phyloP scores from a whole-genome alignment of 2,329 filamentous ascomycete species.

The Neurospora sp. region DNA sequence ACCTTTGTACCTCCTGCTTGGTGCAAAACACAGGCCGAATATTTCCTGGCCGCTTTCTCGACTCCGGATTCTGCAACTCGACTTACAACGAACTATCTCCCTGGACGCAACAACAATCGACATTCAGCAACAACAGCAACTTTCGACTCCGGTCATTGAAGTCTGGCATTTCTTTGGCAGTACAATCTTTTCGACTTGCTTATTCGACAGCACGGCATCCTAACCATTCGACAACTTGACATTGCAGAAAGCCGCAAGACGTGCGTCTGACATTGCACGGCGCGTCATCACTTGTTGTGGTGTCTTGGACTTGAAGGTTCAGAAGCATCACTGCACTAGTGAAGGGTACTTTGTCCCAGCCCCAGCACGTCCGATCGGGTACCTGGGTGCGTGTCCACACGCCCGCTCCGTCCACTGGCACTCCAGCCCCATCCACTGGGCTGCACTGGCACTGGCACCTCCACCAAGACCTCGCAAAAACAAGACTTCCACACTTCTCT shows the following conservation, averaged over 20 bases:
- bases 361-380: conserved; percentile 17
- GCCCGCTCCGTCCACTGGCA: conserved; percentile 9
- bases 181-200: background rate
- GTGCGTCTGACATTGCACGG: background rate
- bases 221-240: background rate
- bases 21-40: conserved; percentile 2
- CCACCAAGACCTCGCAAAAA: conserved; percentile 21
- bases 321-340: conserved; percentile 7
- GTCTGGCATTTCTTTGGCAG: background rate
- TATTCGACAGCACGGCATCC: background rate
- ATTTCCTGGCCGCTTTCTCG: background rate
- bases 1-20: conserved; percentile 17
- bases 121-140: background rate
- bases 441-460: conserved; percentile 6
- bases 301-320: background rate
- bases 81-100: background rate
- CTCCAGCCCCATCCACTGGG: conserved; percentile 12
- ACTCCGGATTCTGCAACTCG: background rate
- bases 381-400: conserved; percentile 14
- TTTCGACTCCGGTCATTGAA: background rate
- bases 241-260: background rate
- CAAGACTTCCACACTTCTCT: conserved; percentile 14
- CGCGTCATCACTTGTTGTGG: background rate
- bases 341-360: conserved; percentile 16
- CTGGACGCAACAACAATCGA: background rate